Conservation (phyloP, 805 yeast genomes). For the Zygotorulaspora danielsina region DNA sequence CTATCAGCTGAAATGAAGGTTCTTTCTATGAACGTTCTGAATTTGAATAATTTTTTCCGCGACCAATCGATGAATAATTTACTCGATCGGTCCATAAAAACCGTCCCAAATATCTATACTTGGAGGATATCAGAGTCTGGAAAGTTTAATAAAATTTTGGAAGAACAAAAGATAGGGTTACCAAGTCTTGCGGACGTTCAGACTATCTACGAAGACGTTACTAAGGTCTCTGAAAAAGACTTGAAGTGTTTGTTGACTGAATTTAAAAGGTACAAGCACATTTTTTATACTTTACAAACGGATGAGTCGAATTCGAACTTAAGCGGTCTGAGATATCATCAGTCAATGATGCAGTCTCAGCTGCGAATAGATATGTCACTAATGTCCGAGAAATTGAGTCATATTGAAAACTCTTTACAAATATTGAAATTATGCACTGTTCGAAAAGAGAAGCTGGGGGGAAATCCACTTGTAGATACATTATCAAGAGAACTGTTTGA, state of each 20-base stretch:
- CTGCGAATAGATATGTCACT: constrained; percentile 24
- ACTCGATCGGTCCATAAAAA: constrained; percentile 24
- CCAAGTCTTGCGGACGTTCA: neutral
- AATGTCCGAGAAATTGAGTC: constrained; percentile 14
- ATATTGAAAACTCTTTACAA: constrained; percentile 20
- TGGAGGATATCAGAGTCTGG: constrained; percentile 39
- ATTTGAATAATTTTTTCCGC: constrained; percentile 29
- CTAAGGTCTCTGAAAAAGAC: neutral
- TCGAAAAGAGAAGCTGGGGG: constrained; percentile 12
- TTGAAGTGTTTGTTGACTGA: constrained; percentile 1
- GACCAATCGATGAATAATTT: constrained; percentile 33
- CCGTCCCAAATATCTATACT: constrained; percentile 31
- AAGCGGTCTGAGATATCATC: constrained; percentile 24
- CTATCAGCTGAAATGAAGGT: constrained; percentile 36
- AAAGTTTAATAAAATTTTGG: constrained; percentile 14
- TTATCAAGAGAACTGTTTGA: constrained; percentile 18
- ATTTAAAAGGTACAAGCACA: constrained; percentile 5
- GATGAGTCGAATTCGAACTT: constrained; percentile 8
- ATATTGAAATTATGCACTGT: constrained; percentile 22
- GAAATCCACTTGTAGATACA: constrained; percentile 18
- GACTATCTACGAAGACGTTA: constrained; percentile 6
- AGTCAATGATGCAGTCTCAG: constrained; percentile 18
- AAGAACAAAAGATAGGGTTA: neutral
- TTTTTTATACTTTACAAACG: constrained; percentile 12
- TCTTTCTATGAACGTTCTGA: constrained; percentile 31